Conservation (phyloP, 192 early-diverging fungal genomes). For the Cetraspora pellucida region DNA sequence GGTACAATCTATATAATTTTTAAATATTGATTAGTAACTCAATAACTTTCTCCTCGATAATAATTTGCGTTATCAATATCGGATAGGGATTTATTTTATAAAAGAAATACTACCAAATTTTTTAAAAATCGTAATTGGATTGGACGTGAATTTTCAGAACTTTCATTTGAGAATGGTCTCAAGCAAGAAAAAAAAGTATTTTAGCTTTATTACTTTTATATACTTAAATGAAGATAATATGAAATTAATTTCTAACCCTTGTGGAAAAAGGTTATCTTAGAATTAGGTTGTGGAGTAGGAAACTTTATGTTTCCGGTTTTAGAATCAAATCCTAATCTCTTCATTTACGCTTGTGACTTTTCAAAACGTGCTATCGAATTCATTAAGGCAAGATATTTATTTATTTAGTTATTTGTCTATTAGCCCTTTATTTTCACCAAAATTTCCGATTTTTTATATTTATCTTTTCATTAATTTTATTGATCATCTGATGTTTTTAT, state of each 20-base stretch:
- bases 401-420: background rate
- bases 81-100: constrained; percentile 76
- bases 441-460: too few relatives aligned
- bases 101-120: constrained; percentile 88
- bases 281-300: constrained; percentile 98
- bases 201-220: background rate
- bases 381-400: constrained; percentile 67
- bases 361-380: constrained; percentile 86
- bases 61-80: background rate
- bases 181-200: background rate
- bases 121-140: constrained; percentile 99
- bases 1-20: constrained; percentile 39
- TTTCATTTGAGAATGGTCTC: constrained; percentile 38
- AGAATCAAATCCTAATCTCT: constrained; percentile 76
- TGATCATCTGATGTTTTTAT: background rate
- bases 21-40: background rate
- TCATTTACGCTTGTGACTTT: constrained; percentile 94
- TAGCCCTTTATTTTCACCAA: background rate
- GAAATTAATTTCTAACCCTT: too few relatives aligned
- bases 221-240: too few relatives aligned
- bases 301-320: constrained; percentile 95
- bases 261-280: constrained; percentile 53
- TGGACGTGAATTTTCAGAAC: constrained; percentile 89
- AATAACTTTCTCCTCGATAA: background rate
- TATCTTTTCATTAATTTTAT: background rate